Percentiles rank a stretch among this genome's conserved stretches.
These are phyloP conservation scores for Hyphopichia homilentoma DNA, from an alignment of 805 yeast genomes.

Conservation along the genomic window DNA sequence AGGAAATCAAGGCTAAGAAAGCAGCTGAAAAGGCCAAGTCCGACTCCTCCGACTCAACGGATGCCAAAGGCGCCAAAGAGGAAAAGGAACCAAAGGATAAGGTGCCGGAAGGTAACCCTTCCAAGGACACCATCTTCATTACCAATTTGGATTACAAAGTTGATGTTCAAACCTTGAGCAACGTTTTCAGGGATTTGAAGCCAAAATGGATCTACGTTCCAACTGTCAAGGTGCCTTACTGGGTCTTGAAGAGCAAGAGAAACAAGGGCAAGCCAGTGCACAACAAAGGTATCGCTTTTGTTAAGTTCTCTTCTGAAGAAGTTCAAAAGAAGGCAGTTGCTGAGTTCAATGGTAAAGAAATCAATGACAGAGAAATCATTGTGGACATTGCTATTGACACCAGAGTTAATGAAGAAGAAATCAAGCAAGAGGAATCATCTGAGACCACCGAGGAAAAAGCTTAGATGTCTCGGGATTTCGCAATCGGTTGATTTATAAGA, in stretches of 20 bases:
- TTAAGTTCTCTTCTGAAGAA: slow-evolving; percentile 56
- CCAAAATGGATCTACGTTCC: slow-evolving; percentile 64
- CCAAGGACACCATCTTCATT: slow-evolving; percentile 58
- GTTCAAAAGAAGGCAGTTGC: slow-evolving; percentile 69
- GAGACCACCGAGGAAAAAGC: slow-evolving; percentile 7
- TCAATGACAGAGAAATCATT: slow-evolving; percentile 61
- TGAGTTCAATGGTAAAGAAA: slow-evolving; percentile 60
- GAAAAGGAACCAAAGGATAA: slow-evolving; percentile 8
- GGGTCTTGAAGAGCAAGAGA: slow-evolving; percentile 40
- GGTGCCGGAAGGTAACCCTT: slow-evolving; percentile 48
- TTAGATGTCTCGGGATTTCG: no score
- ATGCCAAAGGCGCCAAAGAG: slow-evolving; percentile 5
- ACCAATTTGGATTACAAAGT: slow-evolving; percentile 55
- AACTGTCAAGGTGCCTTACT: slow-evolving; percentile 42
- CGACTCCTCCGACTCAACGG: slow-evolving; percentile 1
- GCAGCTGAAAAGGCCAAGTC: slow-evolving; percentile 1
- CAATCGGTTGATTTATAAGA: no score
- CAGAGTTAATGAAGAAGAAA: slow-evolving; percentile 26
- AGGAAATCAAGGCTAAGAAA: slow-evolving; percentile 6
- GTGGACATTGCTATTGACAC: slow-evolving; percentile 75
- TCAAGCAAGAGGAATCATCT: slow-evolving; percentile 19
- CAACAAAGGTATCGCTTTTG: slow-evolving; percentile 65
- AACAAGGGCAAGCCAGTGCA: slow-evolving; percentile 37
- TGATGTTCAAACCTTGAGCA: slow-evolving; percentile 42
- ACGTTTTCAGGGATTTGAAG: slow-evolving; percentile 43